Base-by-base conservation (phyloP, 2,329 filamentous ascomycete genomes). In the Aspergillus thermomutatus region DNA sequence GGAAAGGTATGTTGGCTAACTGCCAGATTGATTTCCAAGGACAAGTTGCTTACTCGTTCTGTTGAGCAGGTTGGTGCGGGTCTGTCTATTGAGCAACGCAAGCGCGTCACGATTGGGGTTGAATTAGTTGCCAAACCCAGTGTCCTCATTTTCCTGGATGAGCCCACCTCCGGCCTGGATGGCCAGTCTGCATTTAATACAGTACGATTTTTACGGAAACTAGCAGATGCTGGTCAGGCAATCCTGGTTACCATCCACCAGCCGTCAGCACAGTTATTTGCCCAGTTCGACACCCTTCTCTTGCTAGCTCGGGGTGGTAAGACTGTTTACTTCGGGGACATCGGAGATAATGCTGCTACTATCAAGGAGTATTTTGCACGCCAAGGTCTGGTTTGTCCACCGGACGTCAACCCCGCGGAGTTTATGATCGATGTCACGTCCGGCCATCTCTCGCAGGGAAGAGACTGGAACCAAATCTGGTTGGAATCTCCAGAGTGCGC, bases 381-480 rank as follows among this genome's bases (percentile, higher is more conserved):
- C n/a, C 80, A 86, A 47, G 87, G 87, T 3, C 83, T 86, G 0
- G 75, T 82, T 3, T 89, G 87, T 55, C 86, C 87, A 4, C 77
- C 82, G 0, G 82, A 72, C 61, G 83, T 82, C 60, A 87, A 87
- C 62, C 80, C 84, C 2, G 84, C 83, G 0, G 84, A 87, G 59
- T 85, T 85, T 41, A 74, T 85, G 60, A 82, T 84, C 52, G 67
- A 77, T 21, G 68, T 72, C 10, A 69, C 74, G 14, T 82, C 82
- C 1, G 82, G 82, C 0, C 69, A 72, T 40, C 66, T 81, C 0
- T 80, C 78, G 0, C 76, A 78, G 43, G 77, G 76, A 43, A 76
- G 87, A 34, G 81, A 90, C 64, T 92, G 89, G 88, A 85, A 87
- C 63, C 79, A 90, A 41, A 83, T 90, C 63, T 92, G 89, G 89